These are phyloP conservation scores for Quercus robur DNA, from an alignment of 306 rosid genomes.

Conservation along the genomic window DNA sequence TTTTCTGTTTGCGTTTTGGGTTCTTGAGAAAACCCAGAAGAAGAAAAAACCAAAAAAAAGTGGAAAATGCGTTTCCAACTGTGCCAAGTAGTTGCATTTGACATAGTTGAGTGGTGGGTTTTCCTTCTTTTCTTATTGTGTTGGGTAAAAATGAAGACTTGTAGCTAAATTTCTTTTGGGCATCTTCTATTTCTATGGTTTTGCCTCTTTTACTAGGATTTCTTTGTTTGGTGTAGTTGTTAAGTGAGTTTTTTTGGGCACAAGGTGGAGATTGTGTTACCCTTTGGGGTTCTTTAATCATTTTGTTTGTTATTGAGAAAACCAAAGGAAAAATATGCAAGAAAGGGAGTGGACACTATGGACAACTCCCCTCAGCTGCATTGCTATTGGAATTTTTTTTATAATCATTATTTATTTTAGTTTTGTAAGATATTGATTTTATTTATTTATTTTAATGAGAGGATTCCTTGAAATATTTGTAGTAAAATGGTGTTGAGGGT, in stretches of 20 bases:
- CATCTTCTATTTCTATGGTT: background rate
- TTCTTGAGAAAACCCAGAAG: conserved; percentile 18
- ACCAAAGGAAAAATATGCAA: background rate
- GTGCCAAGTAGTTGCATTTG: background rate
- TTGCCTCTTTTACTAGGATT: background rate
- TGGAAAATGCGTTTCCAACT: background rate
- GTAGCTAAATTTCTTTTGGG: background rate
- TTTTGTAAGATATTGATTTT: too few relatives aligned
- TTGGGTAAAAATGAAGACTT: background rate
- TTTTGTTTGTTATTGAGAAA: background rate
- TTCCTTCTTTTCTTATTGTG: background rate
- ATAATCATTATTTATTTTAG: too few relatives aligned
- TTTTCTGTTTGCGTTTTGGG: background rate
- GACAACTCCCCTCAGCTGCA: background rate
- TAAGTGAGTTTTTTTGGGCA: too few relatives aligned
- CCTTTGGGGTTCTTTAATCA: background rate
- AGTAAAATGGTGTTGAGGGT: conserved; percentile 59
- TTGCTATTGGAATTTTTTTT: background rate
- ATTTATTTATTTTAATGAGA: background rate
- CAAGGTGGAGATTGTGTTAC: background rate
- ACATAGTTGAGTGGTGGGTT: conserved; percentile 2
- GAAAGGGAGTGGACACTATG: background rate
- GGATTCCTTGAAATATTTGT: conserved; percentile 24
- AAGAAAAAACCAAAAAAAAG: background rate
- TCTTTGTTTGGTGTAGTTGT: too few relatives aligned